Evolutionary conservation across 2,329 filamentous ascomycete species (phyloP).

Genomic region (Aphanocladium album): DNA sequence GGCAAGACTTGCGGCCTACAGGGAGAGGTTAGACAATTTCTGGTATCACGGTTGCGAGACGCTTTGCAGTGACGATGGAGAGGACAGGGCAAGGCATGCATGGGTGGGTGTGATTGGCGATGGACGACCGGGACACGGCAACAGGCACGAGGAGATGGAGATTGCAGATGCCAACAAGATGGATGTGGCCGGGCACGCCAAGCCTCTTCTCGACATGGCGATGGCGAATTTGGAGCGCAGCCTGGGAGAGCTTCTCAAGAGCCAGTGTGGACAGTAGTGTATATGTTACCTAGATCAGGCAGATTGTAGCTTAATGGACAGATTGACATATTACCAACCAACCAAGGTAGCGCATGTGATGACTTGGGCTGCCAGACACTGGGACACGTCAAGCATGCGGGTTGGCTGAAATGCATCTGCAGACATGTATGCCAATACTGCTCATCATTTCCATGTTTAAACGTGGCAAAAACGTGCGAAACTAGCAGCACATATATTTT

Average conservation of each 20-base stretch:
- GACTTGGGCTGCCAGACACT: too few species aligned
- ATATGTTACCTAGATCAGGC: too few species aligned
- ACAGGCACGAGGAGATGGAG: conserved; percentile 25
- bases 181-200: conserved; percentile 33
- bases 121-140: conserved; percentile 27
- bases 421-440: too few species aligned
- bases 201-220: conserved; percentile 39
- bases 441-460: too few species aligned
- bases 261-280: neutral
- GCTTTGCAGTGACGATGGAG: conserved; percentile 28
- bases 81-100: conserved; percentile 27
- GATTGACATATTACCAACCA: too few species aligned
- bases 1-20: neutral
- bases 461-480: too few species aligned
- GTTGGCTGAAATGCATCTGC: too few species aligned
- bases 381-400: too few species aligned
- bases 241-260: neutral
- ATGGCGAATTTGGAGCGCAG: conserved; percentile 22
- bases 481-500: neutral
- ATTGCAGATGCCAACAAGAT: conserved; percentile 35
- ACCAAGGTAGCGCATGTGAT: too few species aligned
- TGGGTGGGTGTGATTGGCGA: conserved; percentile 34
- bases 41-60: conserved; percentile 38
- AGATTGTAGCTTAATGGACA: too few species aligned
- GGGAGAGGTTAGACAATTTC: conserved; percentile 5